Base-by-base conservation (phyloP, 805 yeast species). In the Wickerhamomyces queroliae region DNA sequence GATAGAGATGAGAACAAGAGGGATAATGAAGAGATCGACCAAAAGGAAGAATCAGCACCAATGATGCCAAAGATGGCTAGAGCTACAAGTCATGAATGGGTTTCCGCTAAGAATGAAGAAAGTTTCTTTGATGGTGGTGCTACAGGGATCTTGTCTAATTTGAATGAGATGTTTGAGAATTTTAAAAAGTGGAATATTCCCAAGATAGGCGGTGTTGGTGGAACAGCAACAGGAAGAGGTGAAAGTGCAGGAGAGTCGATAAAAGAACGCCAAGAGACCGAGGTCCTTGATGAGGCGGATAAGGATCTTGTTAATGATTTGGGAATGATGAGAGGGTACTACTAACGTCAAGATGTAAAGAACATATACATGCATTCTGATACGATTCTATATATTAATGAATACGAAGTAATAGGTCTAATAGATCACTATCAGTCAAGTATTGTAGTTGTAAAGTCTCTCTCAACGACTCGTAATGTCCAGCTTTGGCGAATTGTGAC, bases 71-170 rank as follows among this genome's bases (percentile, higher is more conserved):
- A 35, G 19, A 12, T 43, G 7, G 64, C 31, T n/a, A n/a, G n/a
- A 17, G 20, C 8, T 23, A 8, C 25, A 23, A 8, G 64, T 32
- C 64, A 65, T 43, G 54, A 63, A 17, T 82, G 89, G 88, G 65
- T 80, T 21, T 71, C 77, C 41, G 54, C 48, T 20, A 52, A 45
- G 7, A 55, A 55, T 5, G 52, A 51, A 15, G 56, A 57, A 11
- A 50, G 61, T 13, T 34, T 67, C 4, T 63, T 67, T 42, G 69
- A 63, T 58, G 81, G 79, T 28, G 90, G 90, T 0, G 85, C 89
- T 0, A 77, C 90, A 0, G 89, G 90, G 0, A 63, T 82, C 66
- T 62, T 83, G 17, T 70, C 80, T 18, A 79, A 83, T 16, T 73
- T 82, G 5, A 73, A 80, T 31, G 87, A 79, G 41, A 63, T 74